Evolutionary conservation across 2,329 filamentous ascomycete species (phyloP).

Genomic region (Zymoseptoria brevis): DNA sequence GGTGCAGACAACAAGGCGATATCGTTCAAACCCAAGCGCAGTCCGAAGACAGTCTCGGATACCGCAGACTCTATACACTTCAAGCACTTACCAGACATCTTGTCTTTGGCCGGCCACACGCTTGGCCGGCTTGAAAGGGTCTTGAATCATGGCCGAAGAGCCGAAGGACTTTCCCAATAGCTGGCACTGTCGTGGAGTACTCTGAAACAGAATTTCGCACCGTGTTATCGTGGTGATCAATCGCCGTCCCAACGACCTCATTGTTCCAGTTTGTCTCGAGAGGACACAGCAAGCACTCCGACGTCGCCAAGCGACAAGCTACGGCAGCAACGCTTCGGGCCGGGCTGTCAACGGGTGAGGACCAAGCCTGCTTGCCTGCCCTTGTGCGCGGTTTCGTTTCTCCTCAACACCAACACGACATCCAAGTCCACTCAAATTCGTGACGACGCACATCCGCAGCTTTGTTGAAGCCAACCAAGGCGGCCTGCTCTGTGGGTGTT

Average conservation of each 20-base stretch:
- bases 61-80: too few relatives aligned
- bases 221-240: neutral
- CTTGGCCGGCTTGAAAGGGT: constrained; percentile 45
- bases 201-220: neutral
- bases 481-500: neutral
- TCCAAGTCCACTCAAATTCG: too few relatives aligned
- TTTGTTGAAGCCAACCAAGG: neutral
- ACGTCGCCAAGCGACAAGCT: neutral
- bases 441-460: too few relatives aligned
- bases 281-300: neutral
- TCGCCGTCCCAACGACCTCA: neutral
- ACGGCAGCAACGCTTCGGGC: too few relatives aligned
- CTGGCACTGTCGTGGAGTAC: neutral
- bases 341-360: too few relatives aligned
- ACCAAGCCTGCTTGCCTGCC: too few relatives aligned
- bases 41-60: too few relatives aligned
- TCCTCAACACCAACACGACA: too few relatives aligned
- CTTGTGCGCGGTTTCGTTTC: too few relatives aligned
- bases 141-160: constrained; percentile 20
- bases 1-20: too few relatives aligned
- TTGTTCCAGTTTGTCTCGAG: neutral
- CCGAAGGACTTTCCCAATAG: constrained; percentile 13
- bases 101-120: constrained; percentile 48
- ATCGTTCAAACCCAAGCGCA: too few relatives aligned
- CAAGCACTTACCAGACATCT: constrained; percentile 46